These are phyloP conservation scores for Trichoderma lentiforme DNA, from an alignment of 2,329 filamentous ascomycete genomes.

Conservation along the genomic window DNA sequence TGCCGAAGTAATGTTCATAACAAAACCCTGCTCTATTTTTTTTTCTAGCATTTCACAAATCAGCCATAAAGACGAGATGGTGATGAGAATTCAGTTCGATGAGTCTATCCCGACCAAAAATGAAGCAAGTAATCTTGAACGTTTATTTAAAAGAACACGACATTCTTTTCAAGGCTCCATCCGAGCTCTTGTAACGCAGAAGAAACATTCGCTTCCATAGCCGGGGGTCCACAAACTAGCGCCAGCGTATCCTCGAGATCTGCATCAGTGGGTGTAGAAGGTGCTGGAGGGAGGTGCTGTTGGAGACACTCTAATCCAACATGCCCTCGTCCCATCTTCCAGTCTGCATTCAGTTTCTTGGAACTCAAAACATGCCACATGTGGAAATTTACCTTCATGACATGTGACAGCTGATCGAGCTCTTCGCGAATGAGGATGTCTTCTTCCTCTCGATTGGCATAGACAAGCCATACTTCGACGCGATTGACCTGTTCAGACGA, in stretches of 20 bases:
- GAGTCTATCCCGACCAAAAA: not conserved
- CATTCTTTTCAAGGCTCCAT: not conserved
- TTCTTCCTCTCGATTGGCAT: conserved; percentile 72
- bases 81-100: not conserved
- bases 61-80: not conserved
- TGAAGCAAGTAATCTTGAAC: too few relatives aligned
- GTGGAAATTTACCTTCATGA: not conserved
- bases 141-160: conserved; percentile 1
- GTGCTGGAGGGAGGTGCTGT: not conserved
- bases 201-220: not conserved
- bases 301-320: not conserved
- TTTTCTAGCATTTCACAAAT: too few relatives aligned
- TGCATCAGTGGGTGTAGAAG: not conserved
- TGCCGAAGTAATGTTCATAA: not conserved
- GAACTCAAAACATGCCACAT: conserved; percentile 1
- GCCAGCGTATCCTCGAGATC: not conserved
- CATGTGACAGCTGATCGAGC: not conserved
- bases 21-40: too few relatives aligned
- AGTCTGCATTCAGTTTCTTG: not conserved
- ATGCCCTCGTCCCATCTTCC: not conserved
- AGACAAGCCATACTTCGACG: conserved; percentile 67
- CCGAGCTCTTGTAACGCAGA: not conserved
- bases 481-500: conserved; percentile 42
- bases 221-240: not conserved
- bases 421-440: conserved; percentile 71